Evolutionary conservation across 1,284 basidiomycete genomes (phyloP).

Genomic region (Sparassis latifolia): DNA sequence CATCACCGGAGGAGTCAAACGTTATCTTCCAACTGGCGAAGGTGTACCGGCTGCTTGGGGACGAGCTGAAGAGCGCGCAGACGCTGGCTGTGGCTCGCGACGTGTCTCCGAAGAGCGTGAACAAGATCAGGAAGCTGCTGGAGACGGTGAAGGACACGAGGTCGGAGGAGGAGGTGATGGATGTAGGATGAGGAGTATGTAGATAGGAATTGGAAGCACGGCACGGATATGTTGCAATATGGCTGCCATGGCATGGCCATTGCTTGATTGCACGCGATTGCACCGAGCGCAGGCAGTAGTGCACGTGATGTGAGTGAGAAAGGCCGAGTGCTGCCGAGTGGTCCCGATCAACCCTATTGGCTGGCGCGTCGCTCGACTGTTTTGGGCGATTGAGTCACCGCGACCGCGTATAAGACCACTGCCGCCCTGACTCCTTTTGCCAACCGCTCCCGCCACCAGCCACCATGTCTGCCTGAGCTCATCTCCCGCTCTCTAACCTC

Average conservation of each 20-base stretch:
- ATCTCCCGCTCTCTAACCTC: constrained; percentile 14
- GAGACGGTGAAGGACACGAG: constrained; percentile 63
- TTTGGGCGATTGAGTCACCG: constrained; percentile 22
- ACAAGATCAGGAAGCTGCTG: constrained; percentile 71
- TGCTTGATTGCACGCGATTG: not conserved
- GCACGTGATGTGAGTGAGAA: not conserved
- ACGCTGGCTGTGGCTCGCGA: constrained; percentile 86
- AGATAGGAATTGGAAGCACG: constrained; percentile 1
- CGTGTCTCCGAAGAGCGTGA: constrained; percentile 69
- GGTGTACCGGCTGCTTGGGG: constrained; percentile 75
- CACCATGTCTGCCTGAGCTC: constrained; percentile 43
- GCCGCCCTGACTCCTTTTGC: constrained; percentile 14
- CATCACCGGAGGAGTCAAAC: constrained; percentile 89
- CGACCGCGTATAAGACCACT: constrained; percentile 18
- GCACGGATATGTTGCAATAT: constrained; percentile 1
- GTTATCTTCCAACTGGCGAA: constrained; percentile 93
- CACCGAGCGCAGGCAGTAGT: not conserved
- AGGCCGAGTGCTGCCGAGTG: constrained; percentile 11
- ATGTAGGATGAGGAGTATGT: constrained; percentile 45
- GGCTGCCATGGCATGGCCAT: not conserved
- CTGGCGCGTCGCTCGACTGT: not conserved
- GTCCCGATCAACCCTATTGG: constrained; percentile 10
- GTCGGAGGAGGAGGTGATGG: constrained; percentile 61
- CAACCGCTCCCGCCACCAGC: constrained; percentile 22
- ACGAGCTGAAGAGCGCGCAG: constrained; percentile 73